A percentile compares a stretch with the other conserved stretches of the same genome.
These are phyloP conservation scores for Tolypocladium guangdongense DNA, from an alignment of 2,329 filamentous ascomycete genomes.

Conservation along the genomic window DNA sequence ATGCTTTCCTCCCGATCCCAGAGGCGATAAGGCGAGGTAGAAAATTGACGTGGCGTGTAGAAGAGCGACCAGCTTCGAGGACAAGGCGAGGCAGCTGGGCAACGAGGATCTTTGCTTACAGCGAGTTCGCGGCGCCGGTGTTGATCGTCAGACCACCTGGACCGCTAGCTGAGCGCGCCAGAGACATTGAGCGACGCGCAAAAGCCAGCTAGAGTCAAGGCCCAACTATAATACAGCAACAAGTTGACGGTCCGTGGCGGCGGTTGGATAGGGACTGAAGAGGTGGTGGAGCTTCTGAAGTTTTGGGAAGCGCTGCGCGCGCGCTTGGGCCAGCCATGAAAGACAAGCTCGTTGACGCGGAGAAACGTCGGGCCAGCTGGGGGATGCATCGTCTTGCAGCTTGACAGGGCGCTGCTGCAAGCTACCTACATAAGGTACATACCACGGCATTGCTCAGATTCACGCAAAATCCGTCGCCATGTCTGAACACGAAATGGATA, in stretches of 20 bases:
- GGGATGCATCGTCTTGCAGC: background rate
- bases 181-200: constrained; percentile 27
- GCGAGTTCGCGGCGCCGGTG: constrained; percentile 45
- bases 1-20: background rate
- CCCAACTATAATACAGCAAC: background rate
- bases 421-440: background rate
- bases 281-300: background rate
- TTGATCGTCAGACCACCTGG: constrained; percentile 53
- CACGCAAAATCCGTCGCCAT: background rate
- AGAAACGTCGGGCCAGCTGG: constrained; percentile 16
- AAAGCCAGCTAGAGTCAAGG: constrained; percentile 1
- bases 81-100: background rate
- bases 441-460: background rate
- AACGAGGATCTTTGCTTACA: constrained; percentile 15
- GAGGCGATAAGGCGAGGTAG: background rate
- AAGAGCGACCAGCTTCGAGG: background rate
- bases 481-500: constrained; percentile 40
- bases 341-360: constrained; percentile 7
- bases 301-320: background rate
- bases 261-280: background rate
- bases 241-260: background rate
- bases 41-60: no score
- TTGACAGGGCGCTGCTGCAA: background rate
- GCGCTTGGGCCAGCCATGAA: background rate
- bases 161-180: constrained; percentile 47